Evolutionary conservation across 2,329 filamentous ascomycete genomes (phyloP), one percentile per base, ranked within the genome.

Genomic region (Pseudogymnoascus sp.): DNA sequence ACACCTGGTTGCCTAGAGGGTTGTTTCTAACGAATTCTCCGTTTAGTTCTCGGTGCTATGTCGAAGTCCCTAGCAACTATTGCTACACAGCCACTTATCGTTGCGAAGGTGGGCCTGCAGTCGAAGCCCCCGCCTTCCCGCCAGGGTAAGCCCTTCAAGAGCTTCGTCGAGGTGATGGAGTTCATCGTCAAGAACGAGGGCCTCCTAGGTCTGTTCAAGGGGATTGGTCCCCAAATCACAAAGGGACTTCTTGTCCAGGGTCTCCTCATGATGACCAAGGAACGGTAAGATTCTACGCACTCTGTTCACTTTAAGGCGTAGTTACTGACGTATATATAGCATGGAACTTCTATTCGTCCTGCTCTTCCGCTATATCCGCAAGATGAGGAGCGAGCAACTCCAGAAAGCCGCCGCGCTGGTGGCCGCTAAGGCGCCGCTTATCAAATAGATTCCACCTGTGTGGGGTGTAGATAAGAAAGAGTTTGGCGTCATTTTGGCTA

Each of bases 231-330:
- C 2, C 95, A 99, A 75, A 89, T 99, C 61, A 76, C 92, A 64
- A 99, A 99, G 78, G 95, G 95, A 1, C 78, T 99, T 61, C 75
- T 99, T 59, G 95, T 99, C 2, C 95, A 99, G 73, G 95, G 95
- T 60, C 86, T 99, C 63, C 81, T 99, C 40, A 99, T 99, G 95
- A 99, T 97, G 92, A 95, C 92, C 59, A 99, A 99, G 78, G 95
- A 99, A 78, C 85, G 92, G 90, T 92, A 81, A 69, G 81, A 61
- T 50, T 44, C 8, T 25, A 50, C 56, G 25, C 59, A 8, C 61
- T 66, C 63, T 50, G 40, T 50, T 16, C 37, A 64, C 18, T 60
- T 21, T 59, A 64, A 65, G 40, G 50, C 23, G 23, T 62, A 59
- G 2, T 53, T 61, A 23, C 67, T 68, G 53, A 65, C 53, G 25